These are phyloP conservation scores for Ascochyta pisi DNA, from an alignment of 2,329 filamentous ascomycete species.

Conservation along the genomic window DNA sequence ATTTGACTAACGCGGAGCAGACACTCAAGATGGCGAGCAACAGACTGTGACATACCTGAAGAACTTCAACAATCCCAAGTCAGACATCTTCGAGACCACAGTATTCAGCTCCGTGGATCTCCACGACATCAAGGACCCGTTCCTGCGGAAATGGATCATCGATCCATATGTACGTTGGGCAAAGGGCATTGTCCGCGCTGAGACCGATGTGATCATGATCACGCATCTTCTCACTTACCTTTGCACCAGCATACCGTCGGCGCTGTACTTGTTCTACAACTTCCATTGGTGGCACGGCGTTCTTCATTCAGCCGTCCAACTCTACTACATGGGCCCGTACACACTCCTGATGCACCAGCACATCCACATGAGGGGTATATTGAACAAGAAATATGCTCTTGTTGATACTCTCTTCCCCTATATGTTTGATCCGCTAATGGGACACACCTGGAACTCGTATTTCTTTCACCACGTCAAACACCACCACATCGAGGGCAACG, in stretches of 20 bases:
- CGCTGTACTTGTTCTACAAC: constrained; percentile 66
- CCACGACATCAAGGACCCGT: constrained; percentile 50
- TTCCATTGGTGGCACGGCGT: constrained; percentile 74
- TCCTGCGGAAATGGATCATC: constrained; percentile 57
- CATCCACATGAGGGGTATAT: constrained; percentile 76
- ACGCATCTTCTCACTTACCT: constrained; percentile 78
- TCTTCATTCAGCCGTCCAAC: constrained; percentile 69
- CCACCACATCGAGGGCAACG: constrained; percentile 83
- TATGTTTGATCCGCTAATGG: constrained; percentile 76
- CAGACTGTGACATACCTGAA: constrained; percentile 55
- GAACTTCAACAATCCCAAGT: constrained; percentile 58
- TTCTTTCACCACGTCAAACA: constrained; percentile 88
- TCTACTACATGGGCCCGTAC: constrained; percentile 74
- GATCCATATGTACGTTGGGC: constrained; percentile 67
- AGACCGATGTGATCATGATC: constrained; percentile 78
- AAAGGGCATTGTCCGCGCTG: constrained; percentile 64
- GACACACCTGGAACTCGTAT: constrained; percentile 85
- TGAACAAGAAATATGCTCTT: constrained; percentile 61
- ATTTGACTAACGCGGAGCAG: constrained; percentile 18
- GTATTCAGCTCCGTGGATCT: constrained; percentile 62
- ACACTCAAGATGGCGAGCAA: constrained; percentile 39
- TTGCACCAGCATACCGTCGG: constrained; percentile 72
- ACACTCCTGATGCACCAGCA: constrained; percentile 86
- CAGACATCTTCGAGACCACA: constrained; percentile 61
- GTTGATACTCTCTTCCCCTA: constrained; percentile 76